A percentile compares a stretch with the other conserved stretches of the same genome.
phyloP scores from a whole-genome alignment of 495 filamentous ascomycete species.

The Penicillium pancosmium region DNA sequence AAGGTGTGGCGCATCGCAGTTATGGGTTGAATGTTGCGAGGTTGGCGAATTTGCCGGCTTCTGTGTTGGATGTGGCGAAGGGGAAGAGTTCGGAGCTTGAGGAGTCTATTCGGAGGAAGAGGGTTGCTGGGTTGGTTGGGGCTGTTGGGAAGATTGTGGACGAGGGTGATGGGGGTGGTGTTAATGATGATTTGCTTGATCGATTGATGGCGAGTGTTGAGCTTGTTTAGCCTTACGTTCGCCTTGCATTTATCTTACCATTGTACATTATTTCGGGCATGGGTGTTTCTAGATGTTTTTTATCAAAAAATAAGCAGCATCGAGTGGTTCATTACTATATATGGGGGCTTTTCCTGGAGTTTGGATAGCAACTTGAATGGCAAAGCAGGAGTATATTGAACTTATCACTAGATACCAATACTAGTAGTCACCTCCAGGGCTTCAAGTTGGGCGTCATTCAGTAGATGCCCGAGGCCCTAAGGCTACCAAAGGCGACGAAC shows the following conservation, averaged over 20 bases:
- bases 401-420: no score
- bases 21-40: conserved; percentile 95
- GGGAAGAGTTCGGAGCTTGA: conserved; percentile 82
- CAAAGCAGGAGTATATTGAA: no score
- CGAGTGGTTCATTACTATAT: no score
- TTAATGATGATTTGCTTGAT: conserved; percentile 35
- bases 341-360: no score
- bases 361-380: no score
- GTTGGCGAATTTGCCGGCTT: conserved; percentile 76
- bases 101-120: conserved; percentile 64
- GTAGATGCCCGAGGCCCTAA: no score
- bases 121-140: conserved; percentile 47
- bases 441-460: no score
- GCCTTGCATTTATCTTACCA: not conserved
- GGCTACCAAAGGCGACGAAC: no score
- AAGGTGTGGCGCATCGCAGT: conserved; percentile 87
- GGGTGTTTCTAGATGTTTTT: not conserved
- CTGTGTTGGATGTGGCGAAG: conserved; percentile 75
- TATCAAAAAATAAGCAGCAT: no score
- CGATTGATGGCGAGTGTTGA: conserved; percentile 40
- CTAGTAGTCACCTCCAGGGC: no score
- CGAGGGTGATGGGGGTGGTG: conserved; percentile 16
- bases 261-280: conserved; percentile 17
- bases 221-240: conserved; percentile 33
- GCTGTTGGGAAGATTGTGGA: conserved; percentile 46